These are phyloP conservation scores for Nepenthes alata DNA, from an alignment of 179 eudicot species.

Conservation along the genomic window DNA sequence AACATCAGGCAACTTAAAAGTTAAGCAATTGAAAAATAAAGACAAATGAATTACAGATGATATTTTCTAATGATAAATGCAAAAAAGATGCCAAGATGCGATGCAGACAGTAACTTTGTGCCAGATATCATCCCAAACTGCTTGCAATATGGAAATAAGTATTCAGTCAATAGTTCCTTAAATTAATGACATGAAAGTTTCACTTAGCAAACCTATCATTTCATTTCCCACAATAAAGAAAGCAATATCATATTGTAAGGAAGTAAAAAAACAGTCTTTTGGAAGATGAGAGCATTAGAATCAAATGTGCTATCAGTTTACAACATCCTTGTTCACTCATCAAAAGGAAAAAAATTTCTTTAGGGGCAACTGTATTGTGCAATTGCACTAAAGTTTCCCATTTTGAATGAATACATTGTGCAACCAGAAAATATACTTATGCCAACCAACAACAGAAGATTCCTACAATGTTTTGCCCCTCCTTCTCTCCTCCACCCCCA, in stretches of 20 bases:
- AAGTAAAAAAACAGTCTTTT: neutral
- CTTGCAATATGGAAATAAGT: neutral
- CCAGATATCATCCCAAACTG: neutral
- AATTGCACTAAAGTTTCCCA: too few relatives aligned
- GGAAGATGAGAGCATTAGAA: neutral
- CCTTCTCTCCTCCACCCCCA: neutral
- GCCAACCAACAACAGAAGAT: too few relatives aligned
- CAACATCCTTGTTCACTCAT: neutral
- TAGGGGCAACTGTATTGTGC: too few relatives aligned
- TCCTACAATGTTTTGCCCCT: too few relatives aligned
- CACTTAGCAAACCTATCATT: neutral
- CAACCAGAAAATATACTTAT: too few relatives aligned
- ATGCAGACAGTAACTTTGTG: neutral
- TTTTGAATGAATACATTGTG: too few relatives aligned
- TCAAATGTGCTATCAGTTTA: neutral
- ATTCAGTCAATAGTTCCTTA: neutral
- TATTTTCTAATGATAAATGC: neutral
- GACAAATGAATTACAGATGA: neutral
- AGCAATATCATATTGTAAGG: neutral
- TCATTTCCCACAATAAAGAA: neutral
- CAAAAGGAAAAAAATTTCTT: neutral
- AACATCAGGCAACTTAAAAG: neutral
- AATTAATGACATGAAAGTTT: neutral
- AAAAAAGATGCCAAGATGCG: neutral
- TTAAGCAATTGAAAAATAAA: neutral